These are phyloP conservation scores for Boletellus emodensis DNA, from an alignment of 768 basidiomycete genomes.

Conservation along the genomic window DNA sequence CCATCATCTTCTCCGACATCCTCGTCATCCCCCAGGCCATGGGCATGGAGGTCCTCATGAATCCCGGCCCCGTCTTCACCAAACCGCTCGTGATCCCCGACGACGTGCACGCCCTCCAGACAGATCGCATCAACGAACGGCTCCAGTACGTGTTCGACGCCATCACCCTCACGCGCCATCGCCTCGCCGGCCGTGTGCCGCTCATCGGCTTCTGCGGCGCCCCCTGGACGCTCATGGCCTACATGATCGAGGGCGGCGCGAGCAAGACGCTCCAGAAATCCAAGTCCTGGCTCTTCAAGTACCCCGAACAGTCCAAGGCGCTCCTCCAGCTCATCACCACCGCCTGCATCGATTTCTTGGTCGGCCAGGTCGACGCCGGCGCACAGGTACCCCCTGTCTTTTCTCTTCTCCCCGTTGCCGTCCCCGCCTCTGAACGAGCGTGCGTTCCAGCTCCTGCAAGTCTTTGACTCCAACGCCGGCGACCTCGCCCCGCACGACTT, in stretches of 20 bases:
- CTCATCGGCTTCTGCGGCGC: slow-evolving; percentile 97
- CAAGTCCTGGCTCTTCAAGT: slow-evolving; percentile 92
- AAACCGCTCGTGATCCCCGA: slow-evolving; percentile 75
- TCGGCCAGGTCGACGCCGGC: slow-evolving; percentile 91
- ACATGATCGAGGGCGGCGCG: slow-evolving; percentile 97
- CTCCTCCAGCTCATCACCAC: slow-evolving; percentile 79
- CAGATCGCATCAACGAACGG: slow-evolving; percentile 78
- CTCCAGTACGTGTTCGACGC: slow-evolving; percentile 92
- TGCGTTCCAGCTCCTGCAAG: slow-evolving; percentile 72
- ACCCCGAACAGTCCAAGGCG: slow-evolving; percentile 78
- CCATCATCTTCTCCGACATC: slow-evolving; percentile 98
- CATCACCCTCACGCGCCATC: slow-evolving; percentile 77
- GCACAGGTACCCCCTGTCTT: slow-evolving; percentile 69
- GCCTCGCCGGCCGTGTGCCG: slow-evolving; percentile 83
- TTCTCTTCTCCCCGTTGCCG: not conserved
- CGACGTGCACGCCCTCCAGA: slow-evolving; percentile 60
- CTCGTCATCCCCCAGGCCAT: slow-evolving; percentile 97
- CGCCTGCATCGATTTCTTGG: slow-evolving; percentile 84
- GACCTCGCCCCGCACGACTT: slow-evolving; percentile 91
- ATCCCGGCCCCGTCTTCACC: slow-evolving; percentile 86
- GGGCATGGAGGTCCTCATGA: slow-evolving; percentile 95
- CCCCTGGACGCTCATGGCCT: slow-evolving; percentile 97
- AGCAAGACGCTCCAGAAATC: slow-evolving; percentile 87
- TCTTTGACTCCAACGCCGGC: slow-evolving; percentile 96
- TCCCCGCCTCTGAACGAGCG: not conserved